Percentiles rank a stretch among this genome's conserved stretches.
phyloP scores from a whole-genome alignment of 768 basidiomycete species.

The Podaxis rugospora region DNA sequence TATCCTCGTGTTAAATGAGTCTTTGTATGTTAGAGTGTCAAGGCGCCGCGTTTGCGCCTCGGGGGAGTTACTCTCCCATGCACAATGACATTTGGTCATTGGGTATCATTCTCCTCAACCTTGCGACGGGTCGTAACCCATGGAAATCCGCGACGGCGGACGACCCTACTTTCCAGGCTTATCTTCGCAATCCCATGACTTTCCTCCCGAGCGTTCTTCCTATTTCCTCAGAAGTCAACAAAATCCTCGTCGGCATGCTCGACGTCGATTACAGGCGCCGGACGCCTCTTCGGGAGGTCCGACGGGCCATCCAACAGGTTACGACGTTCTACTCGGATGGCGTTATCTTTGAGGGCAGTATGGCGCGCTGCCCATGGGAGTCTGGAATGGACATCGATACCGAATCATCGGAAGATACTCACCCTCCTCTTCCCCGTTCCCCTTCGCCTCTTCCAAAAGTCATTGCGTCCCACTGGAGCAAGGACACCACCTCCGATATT shows the following conservation, averaged over 20 bases:
- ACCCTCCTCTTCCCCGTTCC: slow-evolving; percentile 33
- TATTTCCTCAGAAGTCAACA: slow-evolving; percentile 72
- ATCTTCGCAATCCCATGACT: slow-evolving; percentile 70
- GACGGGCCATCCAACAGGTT: slow-evolving; percentile 48
- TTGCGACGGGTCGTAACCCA: slow-evolving; percentile 95
- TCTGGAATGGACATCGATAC: slow-evolving; percentile 67
- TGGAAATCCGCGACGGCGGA: slow-evolving; percentile 90
- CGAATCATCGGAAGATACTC: slow-evolving; percentile 44
- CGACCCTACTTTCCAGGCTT: slow-evolving; percentile 94
- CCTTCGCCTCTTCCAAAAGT: slow-evolving; percentile 25
- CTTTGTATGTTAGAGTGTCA: slow-evolving; percentile 69
- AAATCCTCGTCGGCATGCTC: slow-evolving; percentile 74
- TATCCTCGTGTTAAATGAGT: slow-evolving; percentile 5
- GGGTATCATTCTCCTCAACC: slow-evolving; percentile 94
- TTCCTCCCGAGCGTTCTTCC: slow-evolving; percentile 89
- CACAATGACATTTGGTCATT: slow-evolving; percentile 97
- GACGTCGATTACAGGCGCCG: slow-evolving; percentile 45
- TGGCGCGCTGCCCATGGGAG: slow-evolving; percentile 74
- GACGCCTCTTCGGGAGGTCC: slow-evolving; percentile 47
- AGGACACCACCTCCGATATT: slow-evolving; percentile 47
- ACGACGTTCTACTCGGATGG: slow-evolving; percentile 67
- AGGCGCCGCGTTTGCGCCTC: slow-evolving; percentile 71
- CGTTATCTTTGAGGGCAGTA: slow-evolving; percentile 70
- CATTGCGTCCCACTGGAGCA: slow-evolving; percentile 55
- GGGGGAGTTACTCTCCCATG: slow-evolving; percentile 78